Base-by-base conservation (phyloP, 495 filamentous ascomycete species). In the Copromyces sp. region DNA sequence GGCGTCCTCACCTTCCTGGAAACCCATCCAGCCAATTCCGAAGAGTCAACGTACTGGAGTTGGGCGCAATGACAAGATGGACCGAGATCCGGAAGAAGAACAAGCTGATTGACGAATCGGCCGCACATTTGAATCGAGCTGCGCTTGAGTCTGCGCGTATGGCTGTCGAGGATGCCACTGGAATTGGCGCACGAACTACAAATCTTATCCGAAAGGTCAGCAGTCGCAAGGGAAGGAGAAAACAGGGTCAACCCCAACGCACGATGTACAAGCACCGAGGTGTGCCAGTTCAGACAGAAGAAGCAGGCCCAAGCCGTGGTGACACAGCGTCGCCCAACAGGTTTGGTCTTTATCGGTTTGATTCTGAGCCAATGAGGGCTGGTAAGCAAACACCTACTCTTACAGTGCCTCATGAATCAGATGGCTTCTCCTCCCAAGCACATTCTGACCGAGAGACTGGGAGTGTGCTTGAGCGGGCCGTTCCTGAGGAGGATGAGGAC, bases 61-160 rank as follows among this genome's bases (percentile, higher is more conserved):
- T 92, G 29, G 90, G 90, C 3, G 79, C 80, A 29, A 77, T 90
- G 82, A 89, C 83, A 53, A 80, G 90, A 39, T 93, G 90, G 89
- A 90, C 85, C 53, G 90, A 93, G 81, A 91, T 93, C 77, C 83
- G 90, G 74, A 85, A 84, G 77, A 87, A 87, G 80, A 93, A 93
- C 76, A 82, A 82, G 69, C 78, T 93, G 73, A 83, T 90, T 41
- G 84, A 87, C 75, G 75, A 82, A 75, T 75, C 69, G 2, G 76
- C 77, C 17, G 81, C 79, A 44, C 80, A 80, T 73, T 74, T 84
- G 16, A 85, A 85, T 69, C 79, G 80, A 29, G 81, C 80, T 16
- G 78, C 81, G 2, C 77, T 84, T 9, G 78, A 75, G 68, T 68
- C 82, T 45, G 83, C 81, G 24, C 78, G 81, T 1, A 77, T 75